These are phyloP conservation scores for Seiridium cupressi DNA, from an alignment of 2,329 filamentous ascomycete species.

Conservation along the genomic window DNA sequence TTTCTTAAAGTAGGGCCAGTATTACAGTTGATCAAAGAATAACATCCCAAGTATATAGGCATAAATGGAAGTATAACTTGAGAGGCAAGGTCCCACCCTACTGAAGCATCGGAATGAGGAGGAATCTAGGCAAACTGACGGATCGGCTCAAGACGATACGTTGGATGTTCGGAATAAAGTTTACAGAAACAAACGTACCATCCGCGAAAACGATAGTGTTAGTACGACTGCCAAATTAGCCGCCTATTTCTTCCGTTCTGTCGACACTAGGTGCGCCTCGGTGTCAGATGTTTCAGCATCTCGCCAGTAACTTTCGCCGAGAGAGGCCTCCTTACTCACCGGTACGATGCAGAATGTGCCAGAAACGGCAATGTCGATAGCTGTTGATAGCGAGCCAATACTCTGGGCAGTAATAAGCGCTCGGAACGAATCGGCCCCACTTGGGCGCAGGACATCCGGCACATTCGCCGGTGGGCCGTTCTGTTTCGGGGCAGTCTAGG, in stretches of 20 bases:
- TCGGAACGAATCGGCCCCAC: slow-evolving; percentile 9
- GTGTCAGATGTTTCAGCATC: background rate
- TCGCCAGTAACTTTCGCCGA: background rate
- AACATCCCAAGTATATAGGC: too few species aligned
- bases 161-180: background rate
- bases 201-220: background rate
- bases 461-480: slow-evolving; percentile 3
- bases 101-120: too few species aligned
- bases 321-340: background rate
- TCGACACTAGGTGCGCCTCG: background rate
- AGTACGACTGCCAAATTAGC: too few species aligned
- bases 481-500: background rate
- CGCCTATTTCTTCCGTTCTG: background rate
- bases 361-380: background rate
- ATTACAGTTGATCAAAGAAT: too few species aligned
- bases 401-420: background rate
- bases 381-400: background rate
- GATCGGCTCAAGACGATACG: too few species aligned
- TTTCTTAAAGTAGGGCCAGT: too few species aligned
- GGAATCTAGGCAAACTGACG: too few species aligned
- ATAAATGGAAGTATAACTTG: too few species aligned
- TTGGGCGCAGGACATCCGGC: slow-evolving; percentile 1
- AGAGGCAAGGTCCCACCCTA: too few species aligned
- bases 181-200: background rate
- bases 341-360: background rate